phyloP scores from a whole-genome alignment of 2,329 filamentous ascomycete genomes.

The Scedosporium boydii region DNA sequence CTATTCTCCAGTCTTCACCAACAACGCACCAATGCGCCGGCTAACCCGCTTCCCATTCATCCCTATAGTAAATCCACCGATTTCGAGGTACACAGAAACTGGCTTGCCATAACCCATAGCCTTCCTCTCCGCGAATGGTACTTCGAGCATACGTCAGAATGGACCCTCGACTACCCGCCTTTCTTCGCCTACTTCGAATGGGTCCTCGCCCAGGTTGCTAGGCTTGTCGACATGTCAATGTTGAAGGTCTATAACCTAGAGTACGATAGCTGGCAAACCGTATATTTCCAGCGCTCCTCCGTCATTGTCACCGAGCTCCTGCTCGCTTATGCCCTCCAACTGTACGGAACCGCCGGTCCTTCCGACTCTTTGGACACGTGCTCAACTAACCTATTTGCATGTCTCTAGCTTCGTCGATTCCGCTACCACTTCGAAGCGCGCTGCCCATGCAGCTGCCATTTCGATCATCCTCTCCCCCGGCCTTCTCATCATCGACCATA shows the following conservation, averaged over 20 bases:
- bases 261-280: constrained; percentile 86
- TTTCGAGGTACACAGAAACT: constrained; percentile 98
- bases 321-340: constrained; percentile 70
- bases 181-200: constrained; percentile 98
- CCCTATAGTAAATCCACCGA: constrained; percentile 83
- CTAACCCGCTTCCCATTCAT: constrained; percentile 9
- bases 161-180: constrained; percentile 97
- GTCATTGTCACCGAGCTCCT: constrained; percentile 81
- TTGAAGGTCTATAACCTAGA: constrained; percentile 69
- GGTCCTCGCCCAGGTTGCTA: constrained; percentile 73
- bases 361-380: background rate
- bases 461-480: constrained; percentile 88
- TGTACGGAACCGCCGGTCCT: constrained; percentile 32
- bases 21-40: constrained; percentile 3
- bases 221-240: constrained; percentile 71
- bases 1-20: background rate
- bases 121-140: constrained; percentile 88
- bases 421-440: constrained; percentile 54
- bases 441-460: constrained; percentile 76
- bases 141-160: constrained; percentile 95
- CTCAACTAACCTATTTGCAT: background rate
- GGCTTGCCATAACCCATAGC: constrained; percentile 91
- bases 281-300: constrained; percentile 86
- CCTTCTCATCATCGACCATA: constrained; percentile 93
- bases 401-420: constrained; percentile 61